These are phyloP conservation scores for Proteromonas lacertae DNA, from an alignment of 352 stramenopile species.

Conservation along the genomic window DNA sequence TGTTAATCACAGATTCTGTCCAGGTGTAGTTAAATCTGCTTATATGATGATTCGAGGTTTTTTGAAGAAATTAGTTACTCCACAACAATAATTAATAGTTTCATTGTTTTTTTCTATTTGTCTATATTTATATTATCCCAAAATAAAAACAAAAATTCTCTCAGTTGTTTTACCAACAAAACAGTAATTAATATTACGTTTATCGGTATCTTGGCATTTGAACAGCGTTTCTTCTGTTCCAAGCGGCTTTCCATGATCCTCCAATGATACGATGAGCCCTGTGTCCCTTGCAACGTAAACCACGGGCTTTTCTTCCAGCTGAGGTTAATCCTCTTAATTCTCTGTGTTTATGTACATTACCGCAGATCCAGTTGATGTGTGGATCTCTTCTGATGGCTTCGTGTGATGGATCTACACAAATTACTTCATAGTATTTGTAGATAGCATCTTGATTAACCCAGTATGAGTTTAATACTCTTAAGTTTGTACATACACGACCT, in stretches of 20 bases:
- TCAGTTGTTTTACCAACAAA: too few relatives aligned
- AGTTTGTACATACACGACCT: slow-evolving; percentile 78
- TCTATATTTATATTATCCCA: too few relatives aligned
- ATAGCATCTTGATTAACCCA: slow-evolving; percentile 99
- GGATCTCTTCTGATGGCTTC: slow-evolving; percentile 87
- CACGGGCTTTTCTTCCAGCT: slow-evolving; percentile 61
- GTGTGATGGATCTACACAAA: slow-evolving; percentile 90
- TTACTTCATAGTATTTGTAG: slow-evolving; percentile 99
- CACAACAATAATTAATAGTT: too few relatives aligned
- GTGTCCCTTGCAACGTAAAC: slow-evolving; percentile 88
- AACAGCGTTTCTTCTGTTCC: slow-evolving; percentile 90
- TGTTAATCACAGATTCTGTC: too few relatives aligned
- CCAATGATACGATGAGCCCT: slow-evolving; percentile 94
- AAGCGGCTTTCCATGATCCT: slow-evolving; percentile 74
- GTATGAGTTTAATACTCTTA: slow-evolving; percentile 98
- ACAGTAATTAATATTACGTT: slow-evolving; percentile 3
- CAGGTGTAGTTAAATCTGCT: too few relatives aligned
- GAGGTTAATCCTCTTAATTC: slow-evolving; percentile 92
- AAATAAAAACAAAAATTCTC: too few relatives aligned
- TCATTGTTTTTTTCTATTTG: too few relatives aligned
- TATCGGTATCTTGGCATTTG: slow-evolving; percentile 93
- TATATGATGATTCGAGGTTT: too few relatives aligned
- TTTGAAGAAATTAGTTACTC: too few relatives aligned
- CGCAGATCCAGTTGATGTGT: slow-evolving; percentile 97
- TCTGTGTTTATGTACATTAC: slow-evolving; percentile 91